Base-by-base conservation (phyloP, 108 stramenopile genomes). In the Fragilaria radians region DNA sequence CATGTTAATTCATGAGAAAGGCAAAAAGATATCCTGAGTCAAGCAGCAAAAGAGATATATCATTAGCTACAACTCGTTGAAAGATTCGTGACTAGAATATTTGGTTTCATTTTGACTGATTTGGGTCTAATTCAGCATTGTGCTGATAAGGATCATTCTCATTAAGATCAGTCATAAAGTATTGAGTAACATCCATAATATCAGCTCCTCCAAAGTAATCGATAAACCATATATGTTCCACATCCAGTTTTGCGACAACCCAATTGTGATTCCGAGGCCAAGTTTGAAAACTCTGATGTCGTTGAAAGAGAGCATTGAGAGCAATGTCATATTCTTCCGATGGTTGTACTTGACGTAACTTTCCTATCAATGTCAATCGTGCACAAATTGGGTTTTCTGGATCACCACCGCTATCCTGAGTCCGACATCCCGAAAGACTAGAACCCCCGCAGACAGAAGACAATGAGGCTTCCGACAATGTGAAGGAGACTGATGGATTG, bases 201-300 rank as follows among this genome's bases (percentile, higher is more conserved):
- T 57, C 52, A 0, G 80, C 85, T 25, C 85, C 85, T n/a, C 85
- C 85, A 72, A 76, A 86, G 61, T 52, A 76, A 59, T 80, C 79
- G 54, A 86, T 82, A 32, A 86, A 47, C 81, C 81, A 86, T 28
- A 86, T 56, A 54, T 82, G 70, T 33, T 73, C 30, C 29, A 80
- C 48, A 11, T 66, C 62, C 0, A 86, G 48, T 62, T 82, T 78
- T 45, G 66, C 67, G 57, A 82, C 54, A 7, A 78, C 32, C 79
- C 79, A 86, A 24, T 73, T 51, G 56, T 86, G 85, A 36, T 78
- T 70, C 1, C 45, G 21, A 4, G 85, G 85, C 81, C 79, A 82
- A 11, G 46, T 23, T 5, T 48, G 66, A 76, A 86, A 78, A 25
- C 46, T 45, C 5, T 81, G 50, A 57, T 86, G 85, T 1, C 77